A percentile compares a stretch with the other conserved stretches of the same genome.
Evolutionary conservation across 106 monocot species (phyloP).

Genomic region (Dendrobium huoshanense): DNA sequence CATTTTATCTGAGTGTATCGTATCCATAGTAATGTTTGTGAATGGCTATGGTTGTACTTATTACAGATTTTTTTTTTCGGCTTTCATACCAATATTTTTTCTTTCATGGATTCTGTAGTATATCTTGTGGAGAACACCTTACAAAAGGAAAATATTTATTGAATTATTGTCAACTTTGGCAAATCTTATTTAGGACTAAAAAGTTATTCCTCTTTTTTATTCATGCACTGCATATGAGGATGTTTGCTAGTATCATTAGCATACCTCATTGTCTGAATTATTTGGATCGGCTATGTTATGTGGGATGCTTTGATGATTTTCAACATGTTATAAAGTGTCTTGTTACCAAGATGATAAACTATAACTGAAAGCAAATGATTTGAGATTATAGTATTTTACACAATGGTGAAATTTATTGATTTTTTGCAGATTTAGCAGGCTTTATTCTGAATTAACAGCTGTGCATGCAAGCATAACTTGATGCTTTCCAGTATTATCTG

Average conservation of each 20-base stretch:
- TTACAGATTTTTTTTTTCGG: not conserved
- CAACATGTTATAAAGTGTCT: not conserved
- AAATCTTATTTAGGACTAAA: not conserved
- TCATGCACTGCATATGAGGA: not conserved
- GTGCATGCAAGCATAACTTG: not conserved
- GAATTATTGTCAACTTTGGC: not conserved
- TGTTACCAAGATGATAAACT: not conserved
- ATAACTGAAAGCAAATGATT: not conserved
- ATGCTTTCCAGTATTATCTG: no score
- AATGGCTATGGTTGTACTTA: not conserved
- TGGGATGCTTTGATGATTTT: not conserved
- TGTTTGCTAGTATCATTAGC: not conserved
- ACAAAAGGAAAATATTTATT: not conserved
- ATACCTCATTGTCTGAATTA: not conserved
- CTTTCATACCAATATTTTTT: not conserved
- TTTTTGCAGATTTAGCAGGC: not conserved
- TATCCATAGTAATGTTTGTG: not conserved
- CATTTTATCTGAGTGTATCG: not conserved
- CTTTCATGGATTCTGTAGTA: not conserved
- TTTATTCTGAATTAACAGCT: not conserved
- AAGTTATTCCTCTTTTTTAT: not conserved
- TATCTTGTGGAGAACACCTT: not conserved
- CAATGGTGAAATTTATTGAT: not conserved
- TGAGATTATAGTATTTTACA: not conserved
- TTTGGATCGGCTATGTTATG: not conserved